Evolutionary conservation across 148 eudicot species (phyloP).

Genomic region (Nyssa sinensis): DNA sequence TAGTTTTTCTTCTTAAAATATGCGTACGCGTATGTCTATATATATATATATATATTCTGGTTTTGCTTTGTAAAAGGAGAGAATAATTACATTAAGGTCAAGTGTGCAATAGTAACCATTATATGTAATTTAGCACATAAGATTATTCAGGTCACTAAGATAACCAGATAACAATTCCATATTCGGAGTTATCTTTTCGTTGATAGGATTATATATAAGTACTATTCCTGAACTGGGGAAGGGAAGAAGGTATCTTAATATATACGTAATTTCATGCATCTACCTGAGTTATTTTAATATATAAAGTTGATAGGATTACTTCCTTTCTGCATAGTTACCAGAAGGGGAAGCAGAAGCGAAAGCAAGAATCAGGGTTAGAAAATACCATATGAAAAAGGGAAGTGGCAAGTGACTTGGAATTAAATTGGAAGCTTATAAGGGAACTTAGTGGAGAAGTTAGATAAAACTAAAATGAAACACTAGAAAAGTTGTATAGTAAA

Average conservation of each 20-base stretch:
- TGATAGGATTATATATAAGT: not conserved
- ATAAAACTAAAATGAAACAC: too few species aligned
- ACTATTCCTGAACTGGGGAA: too few species aligned
- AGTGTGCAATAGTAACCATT: not conserved
- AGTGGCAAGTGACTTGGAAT: not conserved
- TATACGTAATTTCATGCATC: too few species aligned
- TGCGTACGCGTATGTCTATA: too few species aligned
- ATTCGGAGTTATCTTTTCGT: not conserved
- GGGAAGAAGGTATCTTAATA: too few species aligned
- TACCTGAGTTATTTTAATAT: too few species aligned
- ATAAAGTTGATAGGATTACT: not conserved
- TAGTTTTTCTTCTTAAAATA: not conserved
- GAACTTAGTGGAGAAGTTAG: not conserved
- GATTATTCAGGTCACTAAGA: not conserved
- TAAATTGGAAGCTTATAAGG: not conserved
- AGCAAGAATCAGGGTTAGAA: not conserved
- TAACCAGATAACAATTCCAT: not conserved
- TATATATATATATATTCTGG: not conserved
- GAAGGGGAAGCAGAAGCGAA: not conserved
- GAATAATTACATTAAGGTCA: not conserved
- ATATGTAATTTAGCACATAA: not conserved
- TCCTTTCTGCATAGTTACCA: not conserved
- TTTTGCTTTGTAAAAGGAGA: not conserved
- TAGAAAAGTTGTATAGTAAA: not conserved
- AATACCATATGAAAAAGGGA: not conserved